Evolutionary conservation across 1,284 basidiomycete species (phyloP).

Genomic region (Apiotrichum domesticum): DNA sequence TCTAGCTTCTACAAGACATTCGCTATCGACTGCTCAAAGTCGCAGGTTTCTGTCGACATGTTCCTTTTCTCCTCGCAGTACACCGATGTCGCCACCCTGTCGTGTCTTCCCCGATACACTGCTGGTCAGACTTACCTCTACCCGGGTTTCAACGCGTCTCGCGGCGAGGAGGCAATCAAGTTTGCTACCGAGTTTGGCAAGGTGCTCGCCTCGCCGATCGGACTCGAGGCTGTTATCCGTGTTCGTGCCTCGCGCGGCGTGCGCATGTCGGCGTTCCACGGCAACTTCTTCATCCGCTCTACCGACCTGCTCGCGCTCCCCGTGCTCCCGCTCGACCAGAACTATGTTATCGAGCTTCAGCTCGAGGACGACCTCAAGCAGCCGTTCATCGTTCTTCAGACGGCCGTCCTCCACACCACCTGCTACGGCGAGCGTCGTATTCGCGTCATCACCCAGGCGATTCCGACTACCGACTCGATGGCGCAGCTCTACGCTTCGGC

Average conservation of each 20-base stretch:
- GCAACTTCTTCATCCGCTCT: slow-evolving; percentile 98
- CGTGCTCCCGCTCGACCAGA: slow-evolving; percentile 92
- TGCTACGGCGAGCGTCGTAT: slow-evolving; percentile 94
- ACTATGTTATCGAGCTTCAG: slow-evolving; percentile 93
- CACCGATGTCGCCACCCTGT: slow-evolving; percentile 81
- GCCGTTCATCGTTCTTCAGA: slow-evolving; percentile 93
- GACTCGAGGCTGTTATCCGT: slow-evolving; percentile 95
- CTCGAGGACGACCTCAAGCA: slow-evolving; percentile 92
- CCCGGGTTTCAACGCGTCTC: slow-evolving; percentile 91
- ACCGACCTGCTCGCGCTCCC: slow-evolving; percentile 96
- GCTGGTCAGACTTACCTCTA: slow-evolving; percentile 98
- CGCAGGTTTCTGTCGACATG: slow-evolving; percentile 98
- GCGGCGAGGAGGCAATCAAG: slow-evolving; percentile 92
- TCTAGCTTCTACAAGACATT: slow-evolving; percentile 98
- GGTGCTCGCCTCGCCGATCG: slow-evolving; percentile 87
- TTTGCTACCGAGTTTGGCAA: slow-evolving; percentile 96
- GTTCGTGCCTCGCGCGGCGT: slow-evolving; percentile 91
- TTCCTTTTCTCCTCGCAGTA: slow-evolving; percentile 92
- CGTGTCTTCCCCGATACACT: slow-evolving; percentile 89
- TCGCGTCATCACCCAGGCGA: slow-evolving; percentile 85
- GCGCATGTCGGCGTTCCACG: slow-evolving; percentile 96
- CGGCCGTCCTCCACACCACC: slow-evolving; percentile 91
- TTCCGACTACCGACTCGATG: slow-evolving; percentile 87
- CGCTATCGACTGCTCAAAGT: slow-evolving; percentile 95
- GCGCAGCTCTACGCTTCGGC: slow-evolving; percentile 92